A percentile compares a stretch with the other conserved stretches of the same genome.
These are phyloP conservation scores for Lunasporangiospora selenospora DNA, from an alignment of 192 early-diverging fungal species.

Conservation along the genomic window DNA sequence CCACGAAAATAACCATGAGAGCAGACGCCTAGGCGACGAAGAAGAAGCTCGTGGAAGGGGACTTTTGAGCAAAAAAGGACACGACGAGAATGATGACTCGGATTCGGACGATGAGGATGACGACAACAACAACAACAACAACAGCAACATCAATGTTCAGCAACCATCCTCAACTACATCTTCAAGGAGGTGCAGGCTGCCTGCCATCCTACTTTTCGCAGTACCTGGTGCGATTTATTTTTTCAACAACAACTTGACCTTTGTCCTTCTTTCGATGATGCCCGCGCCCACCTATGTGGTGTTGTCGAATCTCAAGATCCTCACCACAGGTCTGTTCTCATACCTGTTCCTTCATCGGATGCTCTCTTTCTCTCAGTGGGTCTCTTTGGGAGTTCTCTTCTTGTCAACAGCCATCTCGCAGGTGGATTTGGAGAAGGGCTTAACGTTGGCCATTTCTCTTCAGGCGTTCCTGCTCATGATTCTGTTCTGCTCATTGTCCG, in stretches of 20 bases:
- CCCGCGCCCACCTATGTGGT: slow-evolving; percentile 49
- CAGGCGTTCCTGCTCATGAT: slow-evolving; percentile 47
- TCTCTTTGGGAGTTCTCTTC: slow-evolving; percentile 39
- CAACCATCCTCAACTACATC: background rate
- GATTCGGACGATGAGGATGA: slow-evolving; percentile 18
- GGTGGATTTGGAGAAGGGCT: slow-evolving; percentile 36
- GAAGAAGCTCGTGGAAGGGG: slow-evolving; percentile 18
- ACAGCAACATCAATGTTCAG: background rate
- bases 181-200: slow-evolving; percentile 21
- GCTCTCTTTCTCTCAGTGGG: slow-evolving; percentile 31
- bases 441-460: slow-evolving; percentile 12
- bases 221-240: slow-evolving; percentile 49
- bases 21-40: slow-evolving; percentile 5
- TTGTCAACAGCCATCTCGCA: slow-evolving; percentile 42
- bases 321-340: slow-evolving; percentile 48
- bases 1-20: no score
- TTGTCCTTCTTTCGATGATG: slow-evolving; percentile 40
- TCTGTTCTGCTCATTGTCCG: slow-evolving; percentile 44
- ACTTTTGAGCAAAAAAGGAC: background rate
- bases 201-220: slow-evolving; percentile 36
- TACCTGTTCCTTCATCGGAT: slow-evolving; percentile 39
- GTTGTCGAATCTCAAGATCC: slow-evolving; percentile 48
- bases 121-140: background rate
- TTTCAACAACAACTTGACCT: slow-evolving; percentile 51
- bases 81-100: slow-evolving; percentile 2